Percentiles rank a stretch among this genome's conserved stretches.
phyloP scores from a whole-genome alignment of 2,329 filamentous ascomycete species.

The Tolypocladium paradoxum region DNA sequence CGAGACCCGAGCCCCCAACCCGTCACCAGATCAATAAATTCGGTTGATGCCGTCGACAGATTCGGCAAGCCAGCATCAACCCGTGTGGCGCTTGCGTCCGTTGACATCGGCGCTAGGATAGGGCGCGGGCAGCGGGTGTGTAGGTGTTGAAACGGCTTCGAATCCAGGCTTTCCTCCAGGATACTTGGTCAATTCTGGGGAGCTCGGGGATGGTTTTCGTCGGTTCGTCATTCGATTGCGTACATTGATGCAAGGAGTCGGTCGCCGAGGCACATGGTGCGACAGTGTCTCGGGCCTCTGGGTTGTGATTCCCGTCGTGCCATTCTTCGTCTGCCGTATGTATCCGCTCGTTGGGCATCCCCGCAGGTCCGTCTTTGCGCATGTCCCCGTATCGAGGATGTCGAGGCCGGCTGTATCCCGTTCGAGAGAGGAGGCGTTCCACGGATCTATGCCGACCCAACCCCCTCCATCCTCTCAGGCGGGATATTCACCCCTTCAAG shows the following conservation, averaged over 20 bases:
- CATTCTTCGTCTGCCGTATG: neutral
- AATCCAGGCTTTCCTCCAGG: neutral
- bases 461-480: conserved; percentile 9
- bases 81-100: neutral
- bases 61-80: neutral
- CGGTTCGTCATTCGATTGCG: neutral
- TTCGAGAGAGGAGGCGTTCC: neutral
- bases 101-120: neutral
- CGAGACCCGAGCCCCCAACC: neutral
- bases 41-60: no score
- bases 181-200: neutral
- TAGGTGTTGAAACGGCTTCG: neutral
- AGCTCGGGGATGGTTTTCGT: neutral
- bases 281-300: neutral
- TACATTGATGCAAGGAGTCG: neutral
- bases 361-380: neutral
- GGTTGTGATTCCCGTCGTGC: neutral
- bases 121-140: neutral
- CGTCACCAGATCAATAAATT: neutral
- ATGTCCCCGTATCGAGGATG: neutral
- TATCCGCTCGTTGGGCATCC: neutral
- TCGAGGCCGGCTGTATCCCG: neutral
- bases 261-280: neutral
- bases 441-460: conserved; percentile 5
- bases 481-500: conserved; percentile 24